Evolutionary conservation across 2,329 filamentous ascomycete genomes (phyloP), one percentile per base, ranked within the genome.

Genomic region (Aspergillus jensenii): DNA sequence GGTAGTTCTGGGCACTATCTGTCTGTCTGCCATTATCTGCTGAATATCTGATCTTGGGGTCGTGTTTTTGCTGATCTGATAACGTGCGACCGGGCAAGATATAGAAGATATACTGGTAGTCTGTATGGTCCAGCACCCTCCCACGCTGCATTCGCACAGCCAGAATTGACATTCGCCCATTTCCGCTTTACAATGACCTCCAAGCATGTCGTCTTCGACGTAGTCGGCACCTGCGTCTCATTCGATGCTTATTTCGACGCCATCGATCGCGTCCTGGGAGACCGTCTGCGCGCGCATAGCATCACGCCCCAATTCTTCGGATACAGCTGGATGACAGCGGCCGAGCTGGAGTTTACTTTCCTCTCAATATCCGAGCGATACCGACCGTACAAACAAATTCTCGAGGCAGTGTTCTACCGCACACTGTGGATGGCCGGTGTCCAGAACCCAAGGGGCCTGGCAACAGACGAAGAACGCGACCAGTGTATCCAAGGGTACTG

Each of bases 171-270:
- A 1, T 6, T 25, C 23, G 23, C 23, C 23, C 23, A 23, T 25
- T 25, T 25, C 23, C 5, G 6, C 23, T 25, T 25, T 25, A 25
- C 5, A 43, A 59, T 15, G 21, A 55, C 55, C 39, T 51, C 41
- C 4, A 81, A 81, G 54, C 74, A 82, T 59, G 73, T 81, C 56
- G 78, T 81, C 31, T 82, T 81, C 61, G 79, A 82, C 65, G 76
- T 84, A 2, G 82, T 85, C 52, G 79, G 79, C 14, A 81, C 79
- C 17, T 74, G 75, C 49, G 76, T 81, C 45, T 76, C 72, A 25
- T 79, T 77, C 63, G 71, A 77, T n/a, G 72, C 73, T 33, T 78
- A 75, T 63, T 77, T 72, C 64, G 59, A 65, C 33, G 62, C 67
- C 50, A 76, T 81, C 52, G 66, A 76, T 21, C 37, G 63, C 7